Conservation (phyloP, 306 rosid genomes). For the Vicia sativa region DNA sequence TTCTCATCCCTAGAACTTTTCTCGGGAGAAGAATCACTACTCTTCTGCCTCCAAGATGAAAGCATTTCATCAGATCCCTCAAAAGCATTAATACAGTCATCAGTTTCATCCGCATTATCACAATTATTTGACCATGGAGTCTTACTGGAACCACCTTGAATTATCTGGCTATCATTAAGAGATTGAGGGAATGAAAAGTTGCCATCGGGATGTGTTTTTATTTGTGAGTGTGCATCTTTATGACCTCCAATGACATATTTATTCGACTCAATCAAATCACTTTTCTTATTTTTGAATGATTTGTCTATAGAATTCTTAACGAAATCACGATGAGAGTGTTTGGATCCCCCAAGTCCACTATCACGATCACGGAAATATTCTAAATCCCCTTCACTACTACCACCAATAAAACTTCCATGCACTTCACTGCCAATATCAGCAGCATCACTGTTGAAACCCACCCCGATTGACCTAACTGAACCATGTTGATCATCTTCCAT, state of each 20-base stretch:
- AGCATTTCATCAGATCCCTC: slow-evolving; percentile 64
- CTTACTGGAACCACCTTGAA: slow-evolving; percentile 65
- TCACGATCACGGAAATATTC: slow-evolving; percentile 74
- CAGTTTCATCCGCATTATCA: slow-evolving; percentile 59
- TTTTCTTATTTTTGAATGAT: slow-evolving; percentile 54
- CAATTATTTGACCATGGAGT: slow-evolving; percentile 63
- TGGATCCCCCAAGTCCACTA: slow-evolving; percentile 57
- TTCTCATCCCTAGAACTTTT: slow-evolving; percentile 74
- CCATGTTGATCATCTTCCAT: slow-evolving; percentile 87
- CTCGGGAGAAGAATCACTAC: slow-evolving; percentile 77
- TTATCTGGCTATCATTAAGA: slow-evolving; percentile 60
- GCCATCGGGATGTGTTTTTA: slow-evolving; percentile 56
- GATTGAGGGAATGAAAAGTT: slow-evolving; percentile 87
- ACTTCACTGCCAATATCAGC: slow-evolving; percentile 92
- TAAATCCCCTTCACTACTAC: slow-evolving; percentile 82
- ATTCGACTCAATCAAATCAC: slow-evolving; percentile 57
- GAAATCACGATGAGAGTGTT: slow-evolving; percentile 53
- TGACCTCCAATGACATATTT: slow-evolving; percentile 68
- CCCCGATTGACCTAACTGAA: slow-evolving; percentile 97
- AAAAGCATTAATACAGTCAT: slow-evolving; percentile 58
- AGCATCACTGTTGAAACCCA: slow-evolving; percentile 89
- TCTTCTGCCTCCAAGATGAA: slow-evolving; percentile 71
- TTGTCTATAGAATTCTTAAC: slow-evolving; percentile 55
- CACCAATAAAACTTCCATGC: slow-evolving; percentile 85
- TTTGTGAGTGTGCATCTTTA: slow-evolving; percentile 46